A percentile compares a stretch with the other conserved stretches of the same genome.
Conservation (phyloP, 2,329 filamentous ascomycete species). For the Penicillium verrucosum region DNA sequence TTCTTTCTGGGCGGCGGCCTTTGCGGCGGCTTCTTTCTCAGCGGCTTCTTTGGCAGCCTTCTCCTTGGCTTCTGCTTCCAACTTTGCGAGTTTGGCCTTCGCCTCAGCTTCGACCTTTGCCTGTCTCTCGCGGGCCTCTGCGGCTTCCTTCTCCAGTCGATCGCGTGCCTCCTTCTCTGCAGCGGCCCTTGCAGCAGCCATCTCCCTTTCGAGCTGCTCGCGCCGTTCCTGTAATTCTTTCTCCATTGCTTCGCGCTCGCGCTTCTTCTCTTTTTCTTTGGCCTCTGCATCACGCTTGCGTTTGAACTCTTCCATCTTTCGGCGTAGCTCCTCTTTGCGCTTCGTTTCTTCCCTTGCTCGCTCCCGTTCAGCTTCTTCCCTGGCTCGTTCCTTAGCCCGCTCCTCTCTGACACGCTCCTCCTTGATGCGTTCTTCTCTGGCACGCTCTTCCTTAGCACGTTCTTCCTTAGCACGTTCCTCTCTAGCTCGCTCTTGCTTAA, state of each 20-base stretch:
- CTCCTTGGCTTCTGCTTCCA: slow-evolving; percentile 35
- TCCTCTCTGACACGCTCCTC: slow-evolving; percentile 11
- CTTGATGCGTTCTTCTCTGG: slow-evolving; percentile 25
- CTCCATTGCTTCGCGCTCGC: slow-evolving; percentile 42
- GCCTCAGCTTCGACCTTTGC: slow-evolving; percentile 22
- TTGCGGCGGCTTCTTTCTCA: slow-evolving; percentile 64
- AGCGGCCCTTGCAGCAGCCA: slow-evolving; percentile 32
- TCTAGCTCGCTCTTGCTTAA: slow-evolving; percentile 10
- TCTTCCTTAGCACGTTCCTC: slow-evolving; percentile 14
- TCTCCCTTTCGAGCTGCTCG: slow-evolving; percentile 40
- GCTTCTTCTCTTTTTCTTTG: slow-evolving; percentile 38
- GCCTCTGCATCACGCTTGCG: slow-evolving; percentile 37
- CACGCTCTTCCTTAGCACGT: slow-evolving; percentile 26
- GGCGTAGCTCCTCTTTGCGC: slow-evolving; percentile 37
- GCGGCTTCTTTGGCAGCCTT: slow-evolving; percentile 43
- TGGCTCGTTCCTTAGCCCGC: slow-evolving; percentile 26
- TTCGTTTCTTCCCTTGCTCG: slow-evolving; percentile 32
- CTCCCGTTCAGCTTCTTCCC: slow-evolving; percentile 28
- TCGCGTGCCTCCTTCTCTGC: slow-evolving; percentile 37
- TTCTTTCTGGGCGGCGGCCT: slow-evolving; percentile 37
- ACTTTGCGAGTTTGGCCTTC: slow-evolving; percentile 31
- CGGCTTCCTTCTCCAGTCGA: slow-evolving; percentile 31
- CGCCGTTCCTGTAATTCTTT: slow-evolving; percentile 39
- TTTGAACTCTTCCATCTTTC: slow-evolving; percentile 40
- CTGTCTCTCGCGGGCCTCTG: slow-evolving; percentile 23